A percentile compares a stretch with the other conserved stretches of the same genome.
Evolutionary conservation across 106 monocot genomes (phyloP).

Genomic region (Dendrobium catenatum): DNA sequence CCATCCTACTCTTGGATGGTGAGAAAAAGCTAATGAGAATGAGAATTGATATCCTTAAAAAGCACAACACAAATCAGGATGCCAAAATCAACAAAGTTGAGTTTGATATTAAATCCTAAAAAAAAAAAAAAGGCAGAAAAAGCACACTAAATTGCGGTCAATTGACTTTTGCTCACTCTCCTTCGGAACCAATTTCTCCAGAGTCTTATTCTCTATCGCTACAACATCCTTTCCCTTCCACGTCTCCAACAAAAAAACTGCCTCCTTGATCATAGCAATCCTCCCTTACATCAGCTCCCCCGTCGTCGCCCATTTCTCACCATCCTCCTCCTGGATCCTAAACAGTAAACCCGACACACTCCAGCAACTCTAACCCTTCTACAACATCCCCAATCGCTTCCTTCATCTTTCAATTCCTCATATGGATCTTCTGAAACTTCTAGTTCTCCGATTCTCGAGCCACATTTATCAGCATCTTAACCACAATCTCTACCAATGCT

Average conservation of each 20-base stretch:
- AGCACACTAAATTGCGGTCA: conserved; percentile 37
- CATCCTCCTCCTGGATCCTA: conserved; percentile 53
- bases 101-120: background rate
- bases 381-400: conserved; percentile 56
- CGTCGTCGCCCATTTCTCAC: conserved; percentile 75
- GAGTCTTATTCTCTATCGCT: background rate
- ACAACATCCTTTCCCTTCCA: conserved; percentile 20
- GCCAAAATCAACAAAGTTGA: background rate
- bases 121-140: background rate
- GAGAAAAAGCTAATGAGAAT: background rate
- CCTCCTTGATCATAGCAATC: conserved; percentile 38
- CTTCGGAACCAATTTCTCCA: background rate
- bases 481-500: conserved; percentile 40
- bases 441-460: conserved; percentile 50
- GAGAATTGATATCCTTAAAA: background rate
- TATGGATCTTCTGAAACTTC: conserved; percentile 69
- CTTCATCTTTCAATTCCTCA: conserved; percentile 84
- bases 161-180: conserved; percentile 25
- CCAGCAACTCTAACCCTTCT: conserved; percentile 71
- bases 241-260: conserved; percentile 37
- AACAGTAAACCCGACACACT: conserved; percentile 49
- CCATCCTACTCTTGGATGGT: no score
- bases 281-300: conserved; percentile 34
- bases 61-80: background rate
- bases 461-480: conserved; percentile 58